Evolutionary conservation across 768 basidiomycete genomes (phyloP).

Genomic region (Boletus bicolor): DNA sequence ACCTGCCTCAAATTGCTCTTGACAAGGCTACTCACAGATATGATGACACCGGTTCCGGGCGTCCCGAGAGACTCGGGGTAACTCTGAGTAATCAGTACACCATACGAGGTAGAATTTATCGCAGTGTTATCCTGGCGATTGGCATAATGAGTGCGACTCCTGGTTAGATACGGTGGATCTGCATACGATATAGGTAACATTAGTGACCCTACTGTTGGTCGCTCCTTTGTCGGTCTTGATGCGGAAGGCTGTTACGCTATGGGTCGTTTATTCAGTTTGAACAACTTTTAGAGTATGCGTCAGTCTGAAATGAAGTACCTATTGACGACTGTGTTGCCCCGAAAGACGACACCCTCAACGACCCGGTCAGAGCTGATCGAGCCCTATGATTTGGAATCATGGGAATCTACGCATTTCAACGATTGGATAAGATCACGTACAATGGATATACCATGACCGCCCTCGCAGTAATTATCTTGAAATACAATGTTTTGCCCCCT

Average conservation of each 20-base stretch:
- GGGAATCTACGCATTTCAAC: not conserved
- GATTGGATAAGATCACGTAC: constrained; percentile 13
- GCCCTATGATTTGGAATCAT: constrained; percentile 36
- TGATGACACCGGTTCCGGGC: constrained; percentile 53
- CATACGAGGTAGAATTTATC: constrained; percentile 45
- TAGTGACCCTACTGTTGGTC: constrained; percentile 44
- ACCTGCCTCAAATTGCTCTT: not conserved
- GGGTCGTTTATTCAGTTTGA: not conserved
- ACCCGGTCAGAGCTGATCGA: constrained; percentile 47
- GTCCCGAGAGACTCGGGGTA: constrained; percentile 52
- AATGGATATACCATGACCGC: constrained; percentile 66
- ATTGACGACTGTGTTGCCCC: constrained; percentile 52
- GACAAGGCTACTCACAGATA: constrained; percentile 46
- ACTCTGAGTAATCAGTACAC: constrained; percentile 61
- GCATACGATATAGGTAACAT: constrained; percentile 48
- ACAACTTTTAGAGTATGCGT: not conserved
- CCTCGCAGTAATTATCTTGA: constrained; percentile 49
- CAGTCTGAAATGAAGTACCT: constrained; percentile 34
- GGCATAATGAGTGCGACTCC: not conserved
- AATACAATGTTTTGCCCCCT: constrained; percentile 44
- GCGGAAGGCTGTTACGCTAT: constrained; percentile 52
- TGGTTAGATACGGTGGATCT: not conserved
- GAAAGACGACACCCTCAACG: constrained; percentile 48
- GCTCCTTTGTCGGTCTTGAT: constrained; percentile 55
- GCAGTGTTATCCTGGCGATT: constrained; percentile 49